Base-by-base conservation (phyloP, 768 basidiomycete genomes). In the Pleurotus pulmonarius region DNA sequence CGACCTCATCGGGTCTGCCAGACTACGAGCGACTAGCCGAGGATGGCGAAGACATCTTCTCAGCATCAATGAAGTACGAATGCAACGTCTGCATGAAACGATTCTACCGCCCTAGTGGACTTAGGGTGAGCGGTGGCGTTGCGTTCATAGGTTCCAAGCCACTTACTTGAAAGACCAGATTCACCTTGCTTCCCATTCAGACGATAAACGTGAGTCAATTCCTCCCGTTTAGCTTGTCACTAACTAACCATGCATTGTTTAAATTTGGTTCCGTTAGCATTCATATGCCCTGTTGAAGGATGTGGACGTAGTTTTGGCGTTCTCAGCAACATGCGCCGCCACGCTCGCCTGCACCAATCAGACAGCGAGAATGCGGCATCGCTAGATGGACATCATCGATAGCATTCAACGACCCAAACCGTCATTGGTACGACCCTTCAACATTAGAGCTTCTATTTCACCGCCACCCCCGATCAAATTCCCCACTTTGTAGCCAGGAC, bases 101-200 rank as follows among this genome's bases (percentile, higher is more conserved):
- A 20, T 92, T 92, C 71, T 90, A 82, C 64, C 81, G 90, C 22
- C 90, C 90, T 0, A 91, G 90, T 60, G 92, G 90, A 70, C 79
- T 92, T 64, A 90, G 83, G 81, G 90, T 88, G 46, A 46, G 57
- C 16, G 16, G 59, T 34, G 29, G 29, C 55, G 61, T 67, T 49
- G 57, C 46, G 49, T n/a, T 46, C 34, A 12, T 16, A 55, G 18
- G 46, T 52, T 16, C 61, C 56, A 65, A n/a, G 80, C 79, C 0
- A 81, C 78, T 41, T 54, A 55, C 46, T 59, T 43, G 18, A 48
- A 54, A 55, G 46, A 57, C 13, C 58, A 92, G 90, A 92, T 90
- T 61, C 90, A 92, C 69, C 70, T 88, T 59, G 90, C 92, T 59
- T 90, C 88, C 61, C 90, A 92, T 69, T 91, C 89, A 0, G 90